Base-by-base conservation (phyloP, 2,329 filamentous ascomycete species). In the Mollisiaceae sp. region DNA sequence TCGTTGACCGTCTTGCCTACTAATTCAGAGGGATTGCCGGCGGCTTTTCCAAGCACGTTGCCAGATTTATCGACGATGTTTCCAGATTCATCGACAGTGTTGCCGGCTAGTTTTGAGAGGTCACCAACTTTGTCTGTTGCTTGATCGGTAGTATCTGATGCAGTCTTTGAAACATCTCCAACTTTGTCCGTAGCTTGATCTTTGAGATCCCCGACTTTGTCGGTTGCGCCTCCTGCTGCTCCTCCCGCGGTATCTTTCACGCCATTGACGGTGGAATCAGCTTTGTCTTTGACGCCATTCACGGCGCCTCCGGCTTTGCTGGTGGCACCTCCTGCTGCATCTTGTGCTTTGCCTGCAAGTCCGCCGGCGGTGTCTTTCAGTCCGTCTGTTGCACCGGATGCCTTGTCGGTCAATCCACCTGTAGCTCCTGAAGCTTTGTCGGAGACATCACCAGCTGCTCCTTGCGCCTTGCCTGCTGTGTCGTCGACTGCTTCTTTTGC, bases 1-100 rank as follows among this genome's bases (percentile, higher is more conserved):
- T 68, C 66, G 41, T 62, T 64, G 50, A 64, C 55, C 9, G 36
- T 63, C 57, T 66, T 68, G 6, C 59, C 64, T 14, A 59, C 62
- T n/a, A 57, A 39, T 18, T 39, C 45, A 18, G 63, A 59, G 4
- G 65, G 11, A 20, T 64, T 63, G 0, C 61, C 60, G 1, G 58
- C 47, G 8, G 52, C 62, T n/a, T 66, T 63, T 8, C 59, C 67
- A 8, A 64, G 22, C 18, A 56, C 41, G 4, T 63, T 50, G 35
- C 62, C 59, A 4, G 15, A 3, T 9, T 57, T n/a, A 38, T 64
- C 50, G 9, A 63, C 35, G 24, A 69, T 60, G n/a, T 66, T 60
- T 1, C 60, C 67, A 20, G 41, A 45, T 14, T 65, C 64, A 36
- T 69, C 62, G 20, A 65, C 59, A 24, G 54, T 62, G 18, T 69